Percentiles rank a stretch among this genome's conserved stretches.
Conservation (phyloP, 1,139 yeast genomes). For the Geotrichum phurueaensis region DNA sequence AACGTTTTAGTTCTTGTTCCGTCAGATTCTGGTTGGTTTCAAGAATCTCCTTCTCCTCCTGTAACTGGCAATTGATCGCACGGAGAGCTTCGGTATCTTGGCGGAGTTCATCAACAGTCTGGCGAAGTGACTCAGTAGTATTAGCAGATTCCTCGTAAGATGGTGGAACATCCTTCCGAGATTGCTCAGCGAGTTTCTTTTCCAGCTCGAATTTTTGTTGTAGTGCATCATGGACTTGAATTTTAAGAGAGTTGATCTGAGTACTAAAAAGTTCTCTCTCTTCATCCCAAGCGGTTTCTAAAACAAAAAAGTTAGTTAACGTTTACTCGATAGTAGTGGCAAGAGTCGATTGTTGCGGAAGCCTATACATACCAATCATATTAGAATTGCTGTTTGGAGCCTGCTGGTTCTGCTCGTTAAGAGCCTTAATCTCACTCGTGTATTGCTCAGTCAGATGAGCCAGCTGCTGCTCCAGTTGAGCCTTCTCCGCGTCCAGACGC, state of each 20-base stretch:
- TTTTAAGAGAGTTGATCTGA: neutral
- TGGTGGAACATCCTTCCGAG: neutral
- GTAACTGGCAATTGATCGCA: neutral
- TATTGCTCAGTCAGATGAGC: neutral
- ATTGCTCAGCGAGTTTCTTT: neutral
- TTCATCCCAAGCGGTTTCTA: slow-evolving; percentile 43
- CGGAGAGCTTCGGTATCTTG: neutral
- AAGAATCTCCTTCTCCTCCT: slow-evolving; percentile 2
- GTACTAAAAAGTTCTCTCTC: slow-evolving; percentile 30
- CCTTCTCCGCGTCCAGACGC: neutral
- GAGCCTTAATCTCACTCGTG: neutral
- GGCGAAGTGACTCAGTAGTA: neutral
- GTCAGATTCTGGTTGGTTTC: neutral
- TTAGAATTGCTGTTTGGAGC: neutral
- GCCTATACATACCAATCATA: slow-evolving; percentile 25
- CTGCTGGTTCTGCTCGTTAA: neutral
- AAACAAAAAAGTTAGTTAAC: slow-evolving; percentile 31
- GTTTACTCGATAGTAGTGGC: slow-evolving; percentile 34
- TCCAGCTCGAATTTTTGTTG: neutral
- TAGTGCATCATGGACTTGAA: neutral
- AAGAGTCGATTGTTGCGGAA: slow-evolving; percentile 39
- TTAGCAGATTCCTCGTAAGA: neutral
- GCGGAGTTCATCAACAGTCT: neutral
- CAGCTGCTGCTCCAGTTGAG: neutral
- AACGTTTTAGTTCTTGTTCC: slow-evolving; percentile 5